Evolutionary conservation across 2,329 filamentous ascomycete genomes (phyloP).

Genomic region (Cadophora luteo-olivacea): DNA sequence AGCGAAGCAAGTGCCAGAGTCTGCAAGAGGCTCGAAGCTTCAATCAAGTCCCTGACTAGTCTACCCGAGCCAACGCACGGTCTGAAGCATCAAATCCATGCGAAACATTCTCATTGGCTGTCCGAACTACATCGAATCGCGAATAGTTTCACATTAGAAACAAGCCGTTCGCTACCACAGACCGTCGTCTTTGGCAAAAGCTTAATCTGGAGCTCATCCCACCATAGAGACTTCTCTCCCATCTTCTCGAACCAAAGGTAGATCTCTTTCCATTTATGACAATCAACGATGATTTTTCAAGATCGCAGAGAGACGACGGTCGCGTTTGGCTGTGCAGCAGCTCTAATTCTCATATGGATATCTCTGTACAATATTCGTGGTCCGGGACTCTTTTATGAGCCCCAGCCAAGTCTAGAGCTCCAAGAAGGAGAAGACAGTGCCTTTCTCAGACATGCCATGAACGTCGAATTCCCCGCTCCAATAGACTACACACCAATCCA

Average conservation of each 20-base stretch:
- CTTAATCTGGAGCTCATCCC: not conserved
- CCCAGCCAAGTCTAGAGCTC: constrained; percentile 35
- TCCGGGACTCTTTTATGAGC: constrained; percentile 7
- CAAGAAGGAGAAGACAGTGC: constrained; percentile 18
- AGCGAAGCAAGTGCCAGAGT: not conserved
- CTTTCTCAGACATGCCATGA: constrained; percentile 2
- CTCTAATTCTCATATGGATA: constrained; percentile 6
- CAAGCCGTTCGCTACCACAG: not conserved
- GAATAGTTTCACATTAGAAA: constrained; percentile 15
- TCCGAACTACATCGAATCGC: not conserved
- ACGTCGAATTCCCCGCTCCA: constrained; percentile 2
- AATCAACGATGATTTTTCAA: not conserved
- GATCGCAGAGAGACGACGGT: not conserved
- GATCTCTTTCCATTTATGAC: not conserved
- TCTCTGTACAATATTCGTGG: constrained; percentile 12
- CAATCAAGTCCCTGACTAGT: not conserved
- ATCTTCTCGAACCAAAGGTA: not conserved
- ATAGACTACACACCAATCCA: constrained; percentile 13
- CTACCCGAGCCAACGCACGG: not conserved
- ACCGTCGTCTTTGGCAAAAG: not conserved
- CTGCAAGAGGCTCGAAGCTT: not conserved
- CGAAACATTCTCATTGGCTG: not conserved
- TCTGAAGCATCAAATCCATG: not conserved
- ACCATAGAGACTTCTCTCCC: not conserved
- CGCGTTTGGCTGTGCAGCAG: not conserved